Conservation (phyloP, 306 rosid species). For the Adenanthera pavonina region DNA sequence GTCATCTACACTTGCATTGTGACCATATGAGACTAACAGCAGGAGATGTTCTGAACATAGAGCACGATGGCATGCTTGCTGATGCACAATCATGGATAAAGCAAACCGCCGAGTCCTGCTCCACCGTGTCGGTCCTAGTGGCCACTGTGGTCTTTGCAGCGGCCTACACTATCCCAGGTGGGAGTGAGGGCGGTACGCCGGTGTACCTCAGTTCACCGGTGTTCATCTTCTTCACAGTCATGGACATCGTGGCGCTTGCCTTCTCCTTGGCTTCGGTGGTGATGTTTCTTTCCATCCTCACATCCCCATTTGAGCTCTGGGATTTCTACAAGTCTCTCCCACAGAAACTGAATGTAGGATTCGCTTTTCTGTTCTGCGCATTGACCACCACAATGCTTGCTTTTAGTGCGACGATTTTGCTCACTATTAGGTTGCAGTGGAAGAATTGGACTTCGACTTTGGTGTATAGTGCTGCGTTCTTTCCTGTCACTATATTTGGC, state of each 20-base stretch:
- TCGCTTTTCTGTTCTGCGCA: slow-evolving; percentile 39
- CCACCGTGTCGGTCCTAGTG: slow-evolving; percentile 38
- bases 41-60: not conserved
- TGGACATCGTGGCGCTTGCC: slow-evolving; percentile 42
- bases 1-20: not conserved
- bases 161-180: slow-evolving; percentile 40
- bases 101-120: slow-evolving; percentile 44
- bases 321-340: slow-evolving; percentile 39
- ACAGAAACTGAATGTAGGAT: slow-evolving; percentile 35
- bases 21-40: not conserved
- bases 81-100: slow-evolving; percentile 42
- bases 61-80: slow-evolving; percentile 1
- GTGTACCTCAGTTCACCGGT: slow-evolving; percentile 8
- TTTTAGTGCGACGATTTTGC: slow-evolving; percentile 42
- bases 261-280: slow-evolving; percentile 49
- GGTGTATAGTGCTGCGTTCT: slow-evolving; percentile 33
- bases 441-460: slow-evolving; percentile 31
- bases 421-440: not conserved
- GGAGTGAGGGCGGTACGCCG: not conserved
- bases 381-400: slow-evolving; percentile 44
- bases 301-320: slow-evolving; percentile 41
- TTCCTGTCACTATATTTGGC: slow-evolving; percentile 46
- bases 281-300: slow-evolving; percentile 51
- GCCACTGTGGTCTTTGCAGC: slow-evolving; percentile 51
- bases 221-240: slow-evolving; percentile 44